Base-by-base conservation (phyloP, 1,284 basidiomycete species). In the Leccinum angustisporum region DNA sequence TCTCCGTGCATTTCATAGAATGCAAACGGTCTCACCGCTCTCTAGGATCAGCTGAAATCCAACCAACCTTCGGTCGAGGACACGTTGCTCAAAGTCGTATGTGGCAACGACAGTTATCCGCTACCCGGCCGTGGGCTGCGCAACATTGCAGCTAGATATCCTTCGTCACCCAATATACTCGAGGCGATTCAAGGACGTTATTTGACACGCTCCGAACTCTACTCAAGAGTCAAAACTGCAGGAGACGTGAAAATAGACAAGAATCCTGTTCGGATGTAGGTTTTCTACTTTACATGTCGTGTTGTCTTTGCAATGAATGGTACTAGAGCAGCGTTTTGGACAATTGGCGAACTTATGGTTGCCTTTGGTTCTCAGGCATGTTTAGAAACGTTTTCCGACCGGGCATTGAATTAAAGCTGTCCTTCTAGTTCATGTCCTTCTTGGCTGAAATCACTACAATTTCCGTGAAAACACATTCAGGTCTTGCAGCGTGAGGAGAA, bases 171-270 rank as follows among this genome's bases (percentile, higher is more conserved):
- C 70, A 97, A n/a, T 96, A 97, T 76, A 83, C 81, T 38, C 84
- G 88, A 16, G 92, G 91, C 66, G 95, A 98, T 71, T 89, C 88
- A 3, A 85, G 88, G 72, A 86, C 89, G 1, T 77, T 97, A 57
- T 98, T 95, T 68, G 96, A 98, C 70, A 90, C 92, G 7, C 74
- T 97, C n/a, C 91, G 94, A 70, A 74, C 83, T 1, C 82, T 95
- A 59, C 75, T 95, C 60, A n/a, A n/a, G n/a, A n/a, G n/a, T n/a
- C n/a, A 93, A 88, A 76, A 83, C 89, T 11, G 86, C 88, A 0
- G 80, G 83, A 5, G 92, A 95, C 66, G 77, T 84, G 64, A 95
- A 94, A 74, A 77, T 84, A 0, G 85, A 88, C 46, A 85, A 81
- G 66, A 89, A 90, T 65, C 75, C 76, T 7, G 78, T 82, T 65